Evolutionary conservation across 2,329 filamentous ascomycete genomes (phyloP), one percentile per base, ranked within the genome.

Genomic region (Magnaporthales sp.): DNA sequence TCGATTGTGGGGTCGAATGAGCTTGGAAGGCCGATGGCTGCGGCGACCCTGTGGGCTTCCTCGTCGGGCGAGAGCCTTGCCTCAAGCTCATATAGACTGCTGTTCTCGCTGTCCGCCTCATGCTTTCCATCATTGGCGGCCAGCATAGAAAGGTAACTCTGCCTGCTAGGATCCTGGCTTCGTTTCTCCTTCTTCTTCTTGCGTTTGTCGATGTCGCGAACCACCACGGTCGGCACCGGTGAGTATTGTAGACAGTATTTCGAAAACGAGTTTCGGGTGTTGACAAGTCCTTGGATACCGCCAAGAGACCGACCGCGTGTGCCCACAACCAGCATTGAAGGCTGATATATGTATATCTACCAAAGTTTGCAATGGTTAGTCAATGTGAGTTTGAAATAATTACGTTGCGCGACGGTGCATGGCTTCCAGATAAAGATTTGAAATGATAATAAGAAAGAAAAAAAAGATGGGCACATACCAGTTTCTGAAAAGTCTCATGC

Each of bases 241-340:
- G 91, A 96, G 75, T 96, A 93, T 75, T 97, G 93, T 13, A 97
- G 83, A 73, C 93, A 97, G 78, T 97, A 97, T 75, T 97, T 97
- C 29, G 92, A 96, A 61, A 97, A 93, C 0, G 91, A 95, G 70
- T 92, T 95, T 31, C 64, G 58, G 60, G 84, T 85, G 63, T 91
- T 92, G 58, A 97, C 85, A 31, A 97, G 81, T 63, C 92, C 91
- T 75, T 96, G 93, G 67, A 97, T 89, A 29, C 93, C 92, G 38
- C 92, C 92, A 1, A 96, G 83, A 51, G 90, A 94, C 66, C 92
- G 86, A 62, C 93, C 93, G 72, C 91, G 87, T 1, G 93, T 97
- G 60, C 93, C 93, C 19, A 97, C 93, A 30, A 97, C 90, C 26
- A 97, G 84, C 80, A 96, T 93, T 2, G 91, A 92, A 3, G 93